These are phyloP conservation scores for Ploettnerulaceae sp. DNA, from an alignment of 2,329 filamentous ascomycete genomes.

Conservation along the genomic window DNA sequence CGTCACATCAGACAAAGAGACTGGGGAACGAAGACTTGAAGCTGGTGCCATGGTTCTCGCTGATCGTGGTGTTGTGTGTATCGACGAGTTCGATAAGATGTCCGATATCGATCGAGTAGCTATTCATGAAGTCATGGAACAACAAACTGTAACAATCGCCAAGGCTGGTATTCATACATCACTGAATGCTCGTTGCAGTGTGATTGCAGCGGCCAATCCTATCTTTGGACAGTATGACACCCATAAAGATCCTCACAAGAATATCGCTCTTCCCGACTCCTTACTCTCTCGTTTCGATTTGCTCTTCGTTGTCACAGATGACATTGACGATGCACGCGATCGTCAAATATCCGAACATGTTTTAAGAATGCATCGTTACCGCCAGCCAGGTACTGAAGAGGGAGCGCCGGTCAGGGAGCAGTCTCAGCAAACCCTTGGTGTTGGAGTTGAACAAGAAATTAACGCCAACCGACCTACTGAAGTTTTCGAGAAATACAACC, in stretches of 20 bases:
- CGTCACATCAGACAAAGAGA: constrained; percentile 95
- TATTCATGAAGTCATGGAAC: constrained; percentile 99
- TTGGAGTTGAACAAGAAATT: constrained; percentile 75
- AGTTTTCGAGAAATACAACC: constrained; percentile 93
- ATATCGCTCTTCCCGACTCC: constrained; percentile 95
- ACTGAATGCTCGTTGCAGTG: constrained; percentile 92
- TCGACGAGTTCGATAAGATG: constrained; percentile 99
- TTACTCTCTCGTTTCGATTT: constrained; percentile 97
- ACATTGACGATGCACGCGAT: constrained; percentile 92
- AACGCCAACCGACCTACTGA: constrained; percentile 73
- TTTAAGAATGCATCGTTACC: constrained; percentile 93
- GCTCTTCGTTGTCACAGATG: constrained; percentile 94
- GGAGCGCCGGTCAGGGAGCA: constrained; percentile 92
- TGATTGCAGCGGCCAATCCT: constrained; percentile 92
- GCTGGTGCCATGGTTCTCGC: constrained; percentile 98
- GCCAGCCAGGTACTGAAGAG: constrained; percentile 87
- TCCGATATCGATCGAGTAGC: constrained; percentile 96
- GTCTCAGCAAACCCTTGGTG: constrained; percentile 74
- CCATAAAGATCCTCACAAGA: constrained; percentile 97
- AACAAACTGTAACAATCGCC: constrained; percentile 97
- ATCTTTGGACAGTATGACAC: constrained; percentile 98
- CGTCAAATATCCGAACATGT: constrained; percentile 93
- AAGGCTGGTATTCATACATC: constrained; percentile 98
- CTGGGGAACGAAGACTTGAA: constrained; percentile 87
- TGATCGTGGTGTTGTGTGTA: constrained; percentile 95